Base-by-base conservation (phyloP, 306 rosid species). In the Adenanthera pavonina region DNA sequence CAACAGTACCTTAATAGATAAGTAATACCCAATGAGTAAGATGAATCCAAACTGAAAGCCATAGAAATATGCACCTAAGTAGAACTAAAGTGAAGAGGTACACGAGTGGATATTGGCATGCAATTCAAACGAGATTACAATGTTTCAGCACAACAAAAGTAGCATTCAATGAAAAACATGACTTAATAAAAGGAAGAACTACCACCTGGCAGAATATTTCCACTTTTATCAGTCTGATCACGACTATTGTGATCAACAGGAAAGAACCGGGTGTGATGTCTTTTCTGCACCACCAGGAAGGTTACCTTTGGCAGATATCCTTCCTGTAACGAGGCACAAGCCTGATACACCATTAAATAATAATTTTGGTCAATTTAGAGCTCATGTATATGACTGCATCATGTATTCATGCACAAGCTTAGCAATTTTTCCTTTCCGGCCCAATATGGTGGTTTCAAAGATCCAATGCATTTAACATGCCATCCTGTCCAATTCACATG, bases 131-230 rank as follows among this genome's bases (percentile, higher is more conserved):
- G 34, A 17, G 15, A 36, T 1, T 25, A 25, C 30, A 25, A 25
- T 25, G 30, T 25, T 25, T 25, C 16, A 44, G 35, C 52, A 16
- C 25, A 7, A 17, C 34, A 38, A 38, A 35, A 5, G 10, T 43
- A 43, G 75, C 41, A 70, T 47, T 19, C 14, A 14, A 19, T 70
- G 47, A 3, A 66, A 66, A 36, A 14, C 17, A 34, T 11, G 34
- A 9, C 16, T 10, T 38, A 12, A 40, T 43, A 8, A 14, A 44
- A 46, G 9, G 2, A 33, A 81, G n/a, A 4, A 6, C 12, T 49
- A 0, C 2, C 49, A 91, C 91, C 99, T 88, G 98, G 98, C 41
- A 78, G 84, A 65, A 95, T 87, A 72, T 95, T 95, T 75, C 97
- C 97, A 70, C 98, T 93, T 48, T 1, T 77, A 54, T 95, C 99